A percentile compares a stretch with the other conserved stretches of the same genome.
phyloP scores from a whole-genome alignment of 2,329 filamentous ascomycete genomes.

The Trichoderma atroviride region DNA sequence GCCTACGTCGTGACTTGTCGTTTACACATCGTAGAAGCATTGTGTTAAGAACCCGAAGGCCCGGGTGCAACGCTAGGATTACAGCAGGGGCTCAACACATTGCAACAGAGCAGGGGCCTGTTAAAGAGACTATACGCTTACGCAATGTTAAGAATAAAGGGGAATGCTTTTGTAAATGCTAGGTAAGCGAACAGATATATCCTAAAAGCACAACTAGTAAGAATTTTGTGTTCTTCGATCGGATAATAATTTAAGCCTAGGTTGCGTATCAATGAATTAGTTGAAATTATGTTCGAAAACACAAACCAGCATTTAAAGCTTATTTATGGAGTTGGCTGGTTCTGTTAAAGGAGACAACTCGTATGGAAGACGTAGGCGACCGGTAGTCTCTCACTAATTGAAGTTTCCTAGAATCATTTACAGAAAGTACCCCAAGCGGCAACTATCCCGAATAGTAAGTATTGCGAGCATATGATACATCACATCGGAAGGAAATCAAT shows the following conservation, averaged over 20 bases:
- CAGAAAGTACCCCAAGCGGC: not conserved
- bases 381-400: not conserved
- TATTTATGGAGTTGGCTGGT: not conserved
- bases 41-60: too few species aligned
- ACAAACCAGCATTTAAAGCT: not conserved
- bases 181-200: not conserved
- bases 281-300: not conserved
- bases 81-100: not conserved
- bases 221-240: not conserved
- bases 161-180: not conserved
- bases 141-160: not conserved
- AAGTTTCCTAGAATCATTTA: not conserved
- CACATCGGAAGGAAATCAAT: not conserved
- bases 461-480: not conserved
- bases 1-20: not conserved
- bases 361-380: not conserved
- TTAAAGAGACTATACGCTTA: not conserved
- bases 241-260: not conserved
- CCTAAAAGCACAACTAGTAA: not conserved
- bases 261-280: not conserved
- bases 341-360: not conserved
- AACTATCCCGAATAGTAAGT: not conserved
- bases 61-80: not conserved
- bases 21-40: not conserved
- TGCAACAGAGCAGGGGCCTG: not conserved